Evolutionary conservation across 2,329 filamentous ascomycete species (phyloP).

Genomic region (Trichoderma afroharzianum): DNA sequence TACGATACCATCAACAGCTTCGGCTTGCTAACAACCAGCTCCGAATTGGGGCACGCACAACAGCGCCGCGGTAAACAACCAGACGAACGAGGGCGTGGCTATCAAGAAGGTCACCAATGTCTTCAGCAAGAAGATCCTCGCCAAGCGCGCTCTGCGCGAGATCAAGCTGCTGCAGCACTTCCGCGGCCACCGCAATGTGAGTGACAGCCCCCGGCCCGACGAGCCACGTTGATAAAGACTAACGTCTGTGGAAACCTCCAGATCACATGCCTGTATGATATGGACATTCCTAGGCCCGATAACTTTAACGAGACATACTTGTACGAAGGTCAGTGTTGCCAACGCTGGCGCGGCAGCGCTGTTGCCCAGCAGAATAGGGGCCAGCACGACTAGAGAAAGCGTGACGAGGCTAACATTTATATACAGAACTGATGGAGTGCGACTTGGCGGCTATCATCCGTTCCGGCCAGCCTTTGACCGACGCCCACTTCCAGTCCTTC

Average conservation of each 20-base stretch:
- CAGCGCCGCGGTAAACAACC: constrained; percentile 88
- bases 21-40: constrained; percentile 26
- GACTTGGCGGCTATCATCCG: constrained; percentile 97
- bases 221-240: background rate
- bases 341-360: background rate
- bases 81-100: constrained; percentile 88
- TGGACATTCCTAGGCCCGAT: constrained; percentile 96
- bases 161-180: constrained; percentile 99
- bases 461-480: constrained; percentile 93
- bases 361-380: background rate
- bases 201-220: constrained; percentile 30
- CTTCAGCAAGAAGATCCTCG: constrained; percentile 99
- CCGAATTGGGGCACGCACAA: constrained; percentile 15
- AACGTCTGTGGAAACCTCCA: constrained; percentile 35
- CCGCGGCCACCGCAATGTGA: constrained; percentile 79
- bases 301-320: constrained; percentile 99
- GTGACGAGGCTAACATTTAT: constrained; percentile 21
- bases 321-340: constrained; percentile 73
- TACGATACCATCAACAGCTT: constrained; percentile 11
- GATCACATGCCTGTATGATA: constrained; percentile 99
- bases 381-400: background rate
- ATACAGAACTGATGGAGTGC: constrained; percentile 94
- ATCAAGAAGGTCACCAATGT: constrained; percentile 99
- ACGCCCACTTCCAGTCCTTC: constrained; percentile 99
- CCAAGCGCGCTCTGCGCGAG: constrained; percentile 94